Evolutionary conservation across 2,329 filamentous ascomycete species (phyloP), one percentile per base, ranked within the genome.

Genomic region (Xylariaceae sp.): DNA sequence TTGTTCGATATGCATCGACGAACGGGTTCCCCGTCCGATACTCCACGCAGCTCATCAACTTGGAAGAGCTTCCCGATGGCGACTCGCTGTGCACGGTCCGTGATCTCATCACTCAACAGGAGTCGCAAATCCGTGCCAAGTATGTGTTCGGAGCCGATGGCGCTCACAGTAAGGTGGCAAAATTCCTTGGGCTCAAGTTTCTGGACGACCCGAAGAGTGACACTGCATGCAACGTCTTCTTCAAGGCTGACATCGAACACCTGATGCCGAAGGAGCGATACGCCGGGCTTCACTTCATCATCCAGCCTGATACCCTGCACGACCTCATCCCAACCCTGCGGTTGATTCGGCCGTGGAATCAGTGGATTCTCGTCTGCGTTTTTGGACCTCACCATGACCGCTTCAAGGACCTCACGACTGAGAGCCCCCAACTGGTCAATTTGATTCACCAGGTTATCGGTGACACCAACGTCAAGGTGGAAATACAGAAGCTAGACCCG

Each of bases 101-200:
- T 13, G 76, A 79, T 58, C 70, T 70, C 7, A 39, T 77, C 2
- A 72, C 75, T 0, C 69, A 72, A 78, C 81, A 68, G 62, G 65
- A 23, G 76, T 87, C 57, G 39, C 15, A 63, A 6, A 18, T 67
- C 44, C 73, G 74, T 6, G 78, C 82, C 0, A 79, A 78, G 55
- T 87, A 82, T 61, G 72, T 87, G 7, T 84, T 86, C 61, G 84
- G 84, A 2, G 81, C 79, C 48, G 84, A 87, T 67, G 84, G 77
- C 2, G 74, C 73, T 0, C 70, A 71, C 7, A 77, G 75, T 58
- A 71, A 71, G 53, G 72, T 79, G 3, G 70, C 75, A 2, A 65
- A 68, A 23, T 67, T 74, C 64, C 67, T 78, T 4, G 67, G 62
- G 3, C 67, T 78, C 15, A 73, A 75, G 0, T 68, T 77, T 17